Evolutionary conservation across 2,329 filamentous ascomycete genomes (phyloP).

Genomic region (Nemania serpens): DNA sequence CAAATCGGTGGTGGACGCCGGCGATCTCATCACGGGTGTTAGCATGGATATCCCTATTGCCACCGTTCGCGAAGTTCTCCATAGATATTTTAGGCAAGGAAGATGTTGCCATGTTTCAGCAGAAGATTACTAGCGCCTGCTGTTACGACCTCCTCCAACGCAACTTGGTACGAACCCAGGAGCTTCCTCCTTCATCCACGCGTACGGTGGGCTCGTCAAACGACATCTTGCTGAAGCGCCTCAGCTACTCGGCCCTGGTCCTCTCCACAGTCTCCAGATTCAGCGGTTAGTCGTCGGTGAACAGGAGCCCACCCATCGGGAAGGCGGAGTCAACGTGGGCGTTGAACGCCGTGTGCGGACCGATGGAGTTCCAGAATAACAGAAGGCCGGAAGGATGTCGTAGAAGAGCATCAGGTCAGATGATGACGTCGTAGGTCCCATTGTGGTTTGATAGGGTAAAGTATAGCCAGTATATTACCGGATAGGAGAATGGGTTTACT

Average conservation of each 20-base stretch:
- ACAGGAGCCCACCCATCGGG: constrained; percentile 49
- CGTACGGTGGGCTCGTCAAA: constrained; percentile 49
- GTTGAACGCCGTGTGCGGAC: constrained; percentile 57
- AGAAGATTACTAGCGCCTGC: too few species aligned
- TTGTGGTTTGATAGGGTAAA: constrained; percentile 1
- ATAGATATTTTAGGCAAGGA: too few species aligned
- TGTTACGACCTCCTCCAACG: constrained; percentile 31
- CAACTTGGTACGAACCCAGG: constrained; percentile 10
- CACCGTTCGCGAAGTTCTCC: too few species aligned
- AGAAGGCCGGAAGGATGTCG: constrained; percentile 50
- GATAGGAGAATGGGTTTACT: not conserved
- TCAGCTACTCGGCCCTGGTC: constrained; percentile 52
- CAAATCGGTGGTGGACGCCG: too few species aligned
- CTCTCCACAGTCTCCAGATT: constrained; percentile 53
- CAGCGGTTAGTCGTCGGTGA: constrained; percentile 51
- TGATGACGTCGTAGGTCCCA: constrained; percentile 12
- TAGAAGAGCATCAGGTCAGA: constrained; percentile 45
- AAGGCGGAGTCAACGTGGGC: constrained; percentile 59
- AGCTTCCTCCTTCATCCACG: constrained; percentile 31
- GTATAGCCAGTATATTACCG: not conserved
- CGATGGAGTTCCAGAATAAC: constrained; percentile 51
- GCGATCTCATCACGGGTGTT: too few species aligned
- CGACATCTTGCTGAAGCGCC: constrained; percentile 48
- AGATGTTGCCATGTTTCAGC: too few species aligned
- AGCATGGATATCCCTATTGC: too few species aligned